Base-by-base conservation (phyloP, 2,329 filamentous ascomycete genomes). In the Pestalotiopsis sp. region DNA sequence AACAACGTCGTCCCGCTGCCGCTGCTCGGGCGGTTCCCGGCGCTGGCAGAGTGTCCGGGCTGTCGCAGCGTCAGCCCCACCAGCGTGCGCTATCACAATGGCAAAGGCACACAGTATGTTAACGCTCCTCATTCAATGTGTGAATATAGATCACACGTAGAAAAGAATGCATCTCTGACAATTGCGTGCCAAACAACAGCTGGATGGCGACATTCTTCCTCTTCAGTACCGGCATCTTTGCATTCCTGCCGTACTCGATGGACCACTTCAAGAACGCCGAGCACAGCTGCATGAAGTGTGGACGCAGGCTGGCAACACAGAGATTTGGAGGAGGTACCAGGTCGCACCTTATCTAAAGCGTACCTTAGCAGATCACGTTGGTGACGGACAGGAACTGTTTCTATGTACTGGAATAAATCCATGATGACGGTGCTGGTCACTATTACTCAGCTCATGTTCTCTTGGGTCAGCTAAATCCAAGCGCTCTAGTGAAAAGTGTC, bases 241-340 rank as follows among this genome's bases (percentile, higher is more conserved):
- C n/a, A 11, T 39, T 61, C n/a, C 17, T 61, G 12, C 59, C 59
- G 5, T 61, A 61, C 36, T 20, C 59, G 14, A 61, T 61, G 59
- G 59, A 61, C 31, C 59, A 61, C 36, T 61, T 61, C 31, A 61
- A 61, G 27, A 61, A 61, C n/a, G 59, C 59, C 31, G 59, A 61
- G 12, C 59, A 61, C 27, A 39, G n/a, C n/a, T 61, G 59, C 31
- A 41, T 61, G 59, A 61, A 61, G 59, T 61, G 59, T 20, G 59
- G 59, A 39, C 25, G 59, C 9, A 61, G 38, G 27, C 14, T 61
- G n/a, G 59, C 59, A 4, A 61, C 59, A 4, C 59, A 61, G 59
- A 27, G 59, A 6, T 61, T 61, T 13, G 59, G 59, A 6, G 59
- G 59, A 61, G 31, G 59, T 20, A 61, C 59, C 27, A 61, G 36